These are phyloP conservation scores for Calonectria naviculata DNA, from an alignment of 2,329 filamentous ascomycete genomes.

Conservation along the genomic window DNA sequence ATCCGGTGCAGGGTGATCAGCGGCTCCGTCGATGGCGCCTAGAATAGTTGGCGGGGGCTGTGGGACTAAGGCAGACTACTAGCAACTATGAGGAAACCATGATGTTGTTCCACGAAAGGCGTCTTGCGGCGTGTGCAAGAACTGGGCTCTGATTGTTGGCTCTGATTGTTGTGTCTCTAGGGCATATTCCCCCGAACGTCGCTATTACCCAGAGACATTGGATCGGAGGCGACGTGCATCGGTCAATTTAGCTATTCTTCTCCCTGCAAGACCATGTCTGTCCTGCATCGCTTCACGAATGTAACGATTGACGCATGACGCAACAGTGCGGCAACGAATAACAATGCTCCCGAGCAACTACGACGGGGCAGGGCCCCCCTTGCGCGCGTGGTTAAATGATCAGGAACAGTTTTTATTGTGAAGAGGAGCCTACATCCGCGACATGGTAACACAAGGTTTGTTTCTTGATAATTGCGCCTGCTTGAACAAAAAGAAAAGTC, in stretches of 20 bases:
- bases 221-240: background rate
- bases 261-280: conserved; percentile 15
- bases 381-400: background rate
- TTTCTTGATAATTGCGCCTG: conserved; percentile 21
- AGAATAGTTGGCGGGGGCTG: conserved; percentile 14
- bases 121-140: conserved; percentile 11
- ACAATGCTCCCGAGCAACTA: background rate
- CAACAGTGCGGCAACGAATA: conserved; percentile 10
- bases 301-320: conserved; percentile 35
- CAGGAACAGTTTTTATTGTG: background rate
- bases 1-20: conserved; percentile 17
- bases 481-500: conserved; percentile 25
- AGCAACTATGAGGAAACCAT: conserved; percentile 9
- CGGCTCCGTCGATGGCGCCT: conserved; percentile 11
- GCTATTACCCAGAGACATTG: conserved; percentile 29
- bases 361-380: background rate
- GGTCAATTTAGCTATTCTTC: conserved; percentile 3
- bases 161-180: conserved; percentile 28
- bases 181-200: conserved; percentile 19
- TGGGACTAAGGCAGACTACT: conserved; percentile 4
- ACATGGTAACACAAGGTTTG: conserved; percentile 25
- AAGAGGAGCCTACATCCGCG: conserved; percentile 5
- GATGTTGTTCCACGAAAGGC: conserved; percentile 4
- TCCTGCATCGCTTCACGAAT: conserved; percentile 9
- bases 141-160: background rate